Conservation (phyloP, 2,329 filamentous ascomycete genomes). For the Neonectria punicea region DNA sequence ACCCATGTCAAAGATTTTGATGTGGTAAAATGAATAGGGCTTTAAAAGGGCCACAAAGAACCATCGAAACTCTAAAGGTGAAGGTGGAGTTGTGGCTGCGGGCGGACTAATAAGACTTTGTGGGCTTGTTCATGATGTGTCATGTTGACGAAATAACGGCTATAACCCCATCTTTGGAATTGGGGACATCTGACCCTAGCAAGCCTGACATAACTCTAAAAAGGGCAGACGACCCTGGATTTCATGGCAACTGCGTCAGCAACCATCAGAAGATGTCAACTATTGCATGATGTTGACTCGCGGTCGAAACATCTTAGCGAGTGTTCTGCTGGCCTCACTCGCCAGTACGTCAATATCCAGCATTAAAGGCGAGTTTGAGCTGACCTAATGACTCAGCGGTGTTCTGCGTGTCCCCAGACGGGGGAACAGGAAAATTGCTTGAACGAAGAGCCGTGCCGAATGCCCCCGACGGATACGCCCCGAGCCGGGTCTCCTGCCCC, state of each 20-base stretch:
- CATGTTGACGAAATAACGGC: no score
- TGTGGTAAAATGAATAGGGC: no score
- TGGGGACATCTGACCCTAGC: no score
- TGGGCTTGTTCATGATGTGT: no score
- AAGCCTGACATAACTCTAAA: no score
- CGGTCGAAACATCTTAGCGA: background rate
- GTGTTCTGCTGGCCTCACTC: background rate
- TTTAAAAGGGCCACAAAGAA: no score
- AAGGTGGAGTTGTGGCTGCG: no score
- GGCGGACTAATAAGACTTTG: no score
- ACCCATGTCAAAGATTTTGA: no score
- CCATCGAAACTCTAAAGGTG: no score
- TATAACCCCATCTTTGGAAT: no score
- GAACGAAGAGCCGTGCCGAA: constrained; percentile 9
- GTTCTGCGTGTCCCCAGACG: background rate
- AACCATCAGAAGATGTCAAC: background rate
- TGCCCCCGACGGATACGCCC: constrained; percentile 27
- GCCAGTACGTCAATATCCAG: background rate
- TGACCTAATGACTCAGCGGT: background rate
- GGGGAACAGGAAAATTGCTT: background rate
- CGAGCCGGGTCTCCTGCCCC: constrained; percentile 20
- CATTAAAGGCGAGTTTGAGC: background rate
- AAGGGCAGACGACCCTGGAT: background rate
- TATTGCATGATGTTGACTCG: background rate
- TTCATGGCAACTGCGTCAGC: background rate